These are phyloP conservation scores for Phoenix roebelenii DNA, from an alignment of 176 grass and related monocot species.

Conservation along the genomic window DNA sequence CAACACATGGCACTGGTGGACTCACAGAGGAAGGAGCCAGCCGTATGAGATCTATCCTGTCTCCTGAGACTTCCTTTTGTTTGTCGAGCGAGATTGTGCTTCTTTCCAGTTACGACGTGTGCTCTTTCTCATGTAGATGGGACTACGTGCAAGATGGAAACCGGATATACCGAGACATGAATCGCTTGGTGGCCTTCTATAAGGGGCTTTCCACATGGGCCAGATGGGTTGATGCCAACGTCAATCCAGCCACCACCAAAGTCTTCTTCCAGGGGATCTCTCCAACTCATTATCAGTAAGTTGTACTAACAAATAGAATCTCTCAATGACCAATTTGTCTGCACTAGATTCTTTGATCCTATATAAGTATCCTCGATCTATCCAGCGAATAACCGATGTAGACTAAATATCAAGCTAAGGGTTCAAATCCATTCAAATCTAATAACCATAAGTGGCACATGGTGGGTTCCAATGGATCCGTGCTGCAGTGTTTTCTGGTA, in stretches of 20 bases:
- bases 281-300: constrained; percentile 62
- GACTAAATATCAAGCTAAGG: too few relatives aligned
- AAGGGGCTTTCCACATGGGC: constrained; percentile 50
- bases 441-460: too few relatives aligned
- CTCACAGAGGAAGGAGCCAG: constrained; percentile 16
- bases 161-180: constrained; percentile 30
- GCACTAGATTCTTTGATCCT: too few relatives aligned
- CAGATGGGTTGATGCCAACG: constrained; percentile 31
- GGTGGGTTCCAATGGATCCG: too few relatives aligned
- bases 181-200: constrained; percentile 35
- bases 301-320: background rate
- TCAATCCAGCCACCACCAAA: constrained; percentile 17
- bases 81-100: too few relatives aligned
- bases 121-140: constrained; percentile 28
- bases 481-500: too few relatives aligned
- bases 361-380: too few relatives aligned
- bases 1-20: constrained; percentile 70
- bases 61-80: too few relatives aligned
- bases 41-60: background rate
- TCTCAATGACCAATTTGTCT: too few relatives aligned
- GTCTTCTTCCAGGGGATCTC: constrained; percentile 63
- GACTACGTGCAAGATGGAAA: constrained; percentile 38
- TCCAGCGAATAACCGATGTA: too few relatives aligned
- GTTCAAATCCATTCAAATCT: too few relatives aligned
- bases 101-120: too few relatives aligned